These are phyloP conservation scores for Fusarium sp. DNA, from an alignment of 2,329 filamentous ascomycete species.

Conservation along the genomic window DNA sequence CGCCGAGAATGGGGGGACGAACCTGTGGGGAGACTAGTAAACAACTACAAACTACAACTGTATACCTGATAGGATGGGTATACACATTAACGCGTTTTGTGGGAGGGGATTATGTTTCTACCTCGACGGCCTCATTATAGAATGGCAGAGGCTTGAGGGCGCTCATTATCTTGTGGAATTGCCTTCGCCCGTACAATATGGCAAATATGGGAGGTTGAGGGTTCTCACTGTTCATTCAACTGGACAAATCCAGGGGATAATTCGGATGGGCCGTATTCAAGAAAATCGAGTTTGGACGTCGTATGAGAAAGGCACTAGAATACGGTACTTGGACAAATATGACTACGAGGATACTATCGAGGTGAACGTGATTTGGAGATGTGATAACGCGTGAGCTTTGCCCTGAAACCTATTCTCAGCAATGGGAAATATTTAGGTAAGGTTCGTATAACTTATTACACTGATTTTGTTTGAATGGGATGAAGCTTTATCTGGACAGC, in stretches of 20 bases:
- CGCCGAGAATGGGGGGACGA: slow-evolving; percentile 7
- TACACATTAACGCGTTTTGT: not conserved
- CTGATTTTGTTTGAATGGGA: not conserved
- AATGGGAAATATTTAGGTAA: fast-evolving
- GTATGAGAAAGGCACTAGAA: not conserved
- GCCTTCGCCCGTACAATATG: not conserved
- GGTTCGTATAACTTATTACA: not conserved
- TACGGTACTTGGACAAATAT: not conserved
- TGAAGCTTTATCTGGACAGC: not conserved
- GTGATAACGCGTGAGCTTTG: too few relatives aligned
- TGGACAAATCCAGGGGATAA: not conserved
- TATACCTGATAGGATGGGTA: slow-evolving; percentile 19
- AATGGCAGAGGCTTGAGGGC: not conserved
- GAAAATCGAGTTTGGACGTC: too few relatives aligned
- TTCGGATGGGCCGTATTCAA: not conserved
- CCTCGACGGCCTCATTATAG: not conserved
- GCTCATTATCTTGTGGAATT: not conserved
- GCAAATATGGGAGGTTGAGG: not conserved
- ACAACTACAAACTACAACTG: not conserved
- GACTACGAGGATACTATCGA: not conserved
- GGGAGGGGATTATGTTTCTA: not conserved
- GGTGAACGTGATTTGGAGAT: fast-evolving
- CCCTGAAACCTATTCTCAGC: too few relatives aligned
- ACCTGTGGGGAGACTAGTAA: slow-evolving; percentile 11
- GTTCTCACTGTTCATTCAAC: not conserved